phyloP scores from a whole-genome alignment of 345 rosid genomes.

The Ricinus communis region DNA sequence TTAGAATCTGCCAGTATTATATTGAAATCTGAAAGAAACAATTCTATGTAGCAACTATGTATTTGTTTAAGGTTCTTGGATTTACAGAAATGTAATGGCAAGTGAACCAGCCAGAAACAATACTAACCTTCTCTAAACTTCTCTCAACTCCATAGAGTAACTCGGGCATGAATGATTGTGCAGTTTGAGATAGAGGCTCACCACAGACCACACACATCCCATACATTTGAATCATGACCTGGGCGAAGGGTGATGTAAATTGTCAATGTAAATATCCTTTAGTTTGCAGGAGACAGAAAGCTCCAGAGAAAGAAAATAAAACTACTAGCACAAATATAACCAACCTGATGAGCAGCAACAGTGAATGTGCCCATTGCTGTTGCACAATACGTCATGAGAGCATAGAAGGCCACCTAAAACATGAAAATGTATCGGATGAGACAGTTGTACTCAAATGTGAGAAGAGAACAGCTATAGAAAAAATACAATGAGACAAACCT shows the following conservation, averaged over 20 bases:
- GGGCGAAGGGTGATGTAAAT: not conserved
- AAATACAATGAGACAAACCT: slow-evolving; percentile 31
- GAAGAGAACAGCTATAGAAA: not conserved
- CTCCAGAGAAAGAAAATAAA: too few species aligned
- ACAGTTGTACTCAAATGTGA: too few species aligned
- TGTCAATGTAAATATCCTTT: not conserved
- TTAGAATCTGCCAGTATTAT: too few species aligned
- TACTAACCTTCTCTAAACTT: slow-evolving; percentile 56
- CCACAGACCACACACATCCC: slow-evolving; percentile 71
- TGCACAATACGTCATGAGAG: slow-evolving; percentile 74
- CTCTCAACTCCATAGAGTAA: slow-evolving; percentile 59
- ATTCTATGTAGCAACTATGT: too few species aligned
- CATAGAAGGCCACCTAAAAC: slow-evolving; percentile 71
- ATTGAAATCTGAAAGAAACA: too few species aligned
- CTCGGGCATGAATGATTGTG: slow-evolving; percentile 95
- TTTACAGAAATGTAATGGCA: too few species aligned
- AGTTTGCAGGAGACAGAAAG: not conserved
- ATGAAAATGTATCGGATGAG: not conserved
- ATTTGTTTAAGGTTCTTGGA: too few species aligned
- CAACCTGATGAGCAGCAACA: slow-evolving; percentile 93
- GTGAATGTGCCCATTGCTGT: slow-evolving; percentile 76
- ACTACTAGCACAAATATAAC: not conserved
- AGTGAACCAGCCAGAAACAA: too few species aligned
- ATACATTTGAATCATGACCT: slow-evolving; percentile 73
- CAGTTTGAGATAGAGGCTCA: slow-evolving; percentile 87